phyloP scores from a whole-genome alignment of 2,329 filamentous ascomycete species.

The Tolypocladium album region DNA sequence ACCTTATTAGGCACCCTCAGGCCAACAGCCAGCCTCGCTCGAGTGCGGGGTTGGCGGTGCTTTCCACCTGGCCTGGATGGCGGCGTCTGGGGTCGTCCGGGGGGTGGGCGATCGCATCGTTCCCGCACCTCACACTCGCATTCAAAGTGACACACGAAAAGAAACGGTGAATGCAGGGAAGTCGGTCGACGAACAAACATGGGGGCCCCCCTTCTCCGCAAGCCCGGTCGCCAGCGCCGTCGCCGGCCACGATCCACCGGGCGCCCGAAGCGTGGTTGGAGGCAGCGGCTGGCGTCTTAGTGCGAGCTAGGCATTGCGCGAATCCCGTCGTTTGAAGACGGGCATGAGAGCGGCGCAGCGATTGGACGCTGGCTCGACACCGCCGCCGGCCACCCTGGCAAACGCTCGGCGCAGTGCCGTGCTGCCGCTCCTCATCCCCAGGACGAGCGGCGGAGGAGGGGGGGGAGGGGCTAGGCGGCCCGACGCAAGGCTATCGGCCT shows the following conservation, averaged over 20 bases:
- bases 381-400: not conserved
- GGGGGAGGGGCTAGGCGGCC: not conserved
- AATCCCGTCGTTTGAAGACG: not conserved
- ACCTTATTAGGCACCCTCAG: too few relatives aligned
- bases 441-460: not conserved
- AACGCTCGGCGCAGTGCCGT: not conserved
- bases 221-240: not conserved
- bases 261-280: not conserved
- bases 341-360: not conserved
- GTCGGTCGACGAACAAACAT: not conserved
- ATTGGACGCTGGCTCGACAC: not conserved
- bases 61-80: not conserved
- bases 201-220: not conserved
- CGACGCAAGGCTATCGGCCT: not conserved
- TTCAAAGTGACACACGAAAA: not conserved
- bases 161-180: slow-evolving; percentile 1
- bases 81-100: slow-evolving; percentile 12
- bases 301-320: not conserved
- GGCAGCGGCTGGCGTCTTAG: not conserved
- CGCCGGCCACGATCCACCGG: not conserved
- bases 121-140: slow-evolving; percentile 19
- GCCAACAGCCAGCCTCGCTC: not conserved
- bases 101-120: slow-evolving; percentile 18
- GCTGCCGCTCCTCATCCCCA: not conserved
- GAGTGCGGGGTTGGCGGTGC: not conserved